A percentile compares a stretch with the other conserved stretches of the same genome.
phyloP scores from a whole-genome alignment of 1,284 basidiomycete genomes.

The Naganishia sp. region DNA sequence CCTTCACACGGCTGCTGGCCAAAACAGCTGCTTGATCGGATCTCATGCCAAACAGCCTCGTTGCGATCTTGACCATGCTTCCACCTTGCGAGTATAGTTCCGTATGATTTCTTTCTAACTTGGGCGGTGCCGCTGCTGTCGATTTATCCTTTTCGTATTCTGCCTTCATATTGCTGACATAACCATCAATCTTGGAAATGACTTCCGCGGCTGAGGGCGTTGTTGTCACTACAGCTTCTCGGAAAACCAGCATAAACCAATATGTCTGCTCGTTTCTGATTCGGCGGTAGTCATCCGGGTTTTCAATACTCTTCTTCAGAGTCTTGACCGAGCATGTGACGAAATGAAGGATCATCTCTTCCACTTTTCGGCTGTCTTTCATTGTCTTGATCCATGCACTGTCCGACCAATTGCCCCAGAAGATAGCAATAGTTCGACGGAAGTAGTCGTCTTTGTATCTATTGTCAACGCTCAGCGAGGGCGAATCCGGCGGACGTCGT shows the following conservation, averaged over 20 bases:
- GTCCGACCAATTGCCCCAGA: conserved; percentile 84
- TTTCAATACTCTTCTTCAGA: conserved; percentile 79
- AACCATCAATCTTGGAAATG: conserved; percentile 26
- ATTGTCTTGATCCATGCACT: conserved; percentile 81
- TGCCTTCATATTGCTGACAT: conserved; percentile 29
- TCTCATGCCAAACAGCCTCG: conserved; percentile 22
- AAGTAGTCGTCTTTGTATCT: conserved; percentile 86
- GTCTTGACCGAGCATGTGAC: conserved; percentile 83
- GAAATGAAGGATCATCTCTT: conserved; percentile 94
- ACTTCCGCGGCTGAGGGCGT: conserved; percentile 21
- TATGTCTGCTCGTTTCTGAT: conserved; percentile 34
- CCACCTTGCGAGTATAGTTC: conserved; percentile 24
- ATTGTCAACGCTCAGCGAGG: conserved; percentile 1
- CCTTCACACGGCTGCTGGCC: conserved; percentile 14
- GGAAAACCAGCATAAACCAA: conserved; percentile 37
- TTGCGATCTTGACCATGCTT: conserved; percentile 27
- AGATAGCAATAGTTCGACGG: conserved; percentile 81
- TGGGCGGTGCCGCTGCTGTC: conserved; percentile 1
- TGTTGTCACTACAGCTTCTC: conserved; percentile 13
- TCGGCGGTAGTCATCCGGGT: conserved; percentile 28
- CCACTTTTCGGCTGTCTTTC: conserved; percentile 94
- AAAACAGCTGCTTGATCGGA: conserved; percentile 17
- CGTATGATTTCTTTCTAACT: conserved; percentile 19
- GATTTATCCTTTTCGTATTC: conserved; percentile 22
- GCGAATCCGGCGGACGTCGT: conserved; percentile 12